Base-by-base conservation (phyloP, 2,329 filamentous ascomycete species). In the Exophiala lecanii-corni region DNA sequence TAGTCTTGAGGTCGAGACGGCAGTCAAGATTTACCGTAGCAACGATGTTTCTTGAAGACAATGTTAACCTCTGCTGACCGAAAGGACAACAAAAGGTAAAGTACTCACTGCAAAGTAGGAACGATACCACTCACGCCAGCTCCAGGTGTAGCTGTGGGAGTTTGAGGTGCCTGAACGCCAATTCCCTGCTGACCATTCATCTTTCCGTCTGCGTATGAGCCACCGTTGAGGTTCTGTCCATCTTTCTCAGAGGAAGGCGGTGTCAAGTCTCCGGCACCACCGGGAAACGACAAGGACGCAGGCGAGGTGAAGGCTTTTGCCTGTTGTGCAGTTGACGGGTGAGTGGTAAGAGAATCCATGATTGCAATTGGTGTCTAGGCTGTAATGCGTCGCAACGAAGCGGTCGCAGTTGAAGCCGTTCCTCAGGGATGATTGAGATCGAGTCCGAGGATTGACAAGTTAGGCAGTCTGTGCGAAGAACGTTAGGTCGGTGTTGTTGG, bases 21-120 rank as follows among this genome's bases (percentile, higher is more conserved):
- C 91, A 96, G 75, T 94, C 88, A 63, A 97, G 79, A 69, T 97
- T 97, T 74, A 97, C 92, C 58, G 92, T 98, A 57, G 92, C 91
- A 69, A 97, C 91, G 72, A 97, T 95, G 74, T 97, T 96, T 82
- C 88, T 94, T 88, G 36, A 57, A 26, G 51, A 47, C 51, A 55
- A 65, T 62, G 65, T 72, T 73, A 72, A 74, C 71, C 68, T 67
- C 62, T 69, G 67, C 64, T 66, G 57, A 58, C 58, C 62, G 63
- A 40, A 63, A 64, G 61, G 64, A 63, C 62, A 63, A 60, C 57
- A 58, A 59, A 54, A 64, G 67, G 67, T 65, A 82, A 36, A 41
- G 23, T 84, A 92, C 89, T 88, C 87, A 94, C 89, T 96, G 88
- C 78, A 96, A 77, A 58, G 87, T 94, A 59, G 89, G 89, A 62